Percentiles rank a stretch among this genome's conserved stretches.
Conservation (phyloP, 2,329 filamentous ascomycete genomes). For the Aspergillus calidoustus region DNA sequence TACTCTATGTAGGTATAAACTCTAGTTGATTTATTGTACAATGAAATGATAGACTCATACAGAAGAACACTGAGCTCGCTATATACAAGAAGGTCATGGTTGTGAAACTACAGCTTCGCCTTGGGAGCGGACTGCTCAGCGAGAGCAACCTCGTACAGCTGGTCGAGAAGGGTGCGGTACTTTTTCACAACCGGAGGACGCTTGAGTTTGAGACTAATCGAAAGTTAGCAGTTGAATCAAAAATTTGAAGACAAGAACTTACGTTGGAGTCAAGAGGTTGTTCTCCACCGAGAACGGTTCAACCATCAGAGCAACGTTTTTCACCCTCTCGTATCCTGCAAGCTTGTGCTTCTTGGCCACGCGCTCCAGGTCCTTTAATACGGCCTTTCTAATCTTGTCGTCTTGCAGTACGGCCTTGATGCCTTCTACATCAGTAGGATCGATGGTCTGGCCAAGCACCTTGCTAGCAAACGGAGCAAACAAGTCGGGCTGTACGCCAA, state of each 20-base stretch:
- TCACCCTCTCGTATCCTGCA: slow-evolving; percentile 86
- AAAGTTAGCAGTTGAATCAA: slow-evolving; percentile 24
- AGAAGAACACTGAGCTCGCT: slow-evolving; percentile 9
- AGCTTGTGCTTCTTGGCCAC: slow-evolving; percentile 85
- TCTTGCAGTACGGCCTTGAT: slow-evolving; percentile 71
- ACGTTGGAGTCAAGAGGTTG: slow-evolving; percentile 66
- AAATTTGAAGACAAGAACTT: slow-evolving; percentile 28
- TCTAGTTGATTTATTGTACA: slow-evolving; percentile 12
- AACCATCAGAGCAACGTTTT: slow-evolving; percentile 72
- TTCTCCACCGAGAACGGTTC: slow-evolving; percentile 96
- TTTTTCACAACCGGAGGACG: slow-evolving; percentile 68
- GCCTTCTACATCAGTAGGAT: slow-evolving; percentile 65
- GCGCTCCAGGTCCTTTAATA: slow-evolving; percentile 76
- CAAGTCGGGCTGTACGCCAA: slow-evolving; percentile 81
- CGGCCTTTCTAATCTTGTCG: slow-evolving; percentile 71
- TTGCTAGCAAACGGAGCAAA: slow-evolving; percentile 83
- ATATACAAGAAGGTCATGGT: slow-evolving; percentile 1
- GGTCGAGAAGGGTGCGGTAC: slow-evolving; percentile 62
- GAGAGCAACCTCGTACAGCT: slow-evolving; percentile 63
- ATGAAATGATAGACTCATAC: slow-evolving; percentile 13
- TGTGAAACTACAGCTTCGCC: slow-evolving; percentile 42
- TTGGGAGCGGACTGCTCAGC: slow-evolving; percentile 43
- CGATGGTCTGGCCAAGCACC: slow-evolving; percentile 70
- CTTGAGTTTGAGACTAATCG: slow-evolving; percentile 69
- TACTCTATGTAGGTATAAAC: neutral